Base-by-base conservation (phyloP, 352 stramenopile species). In the Phytophthora parvispora region DNA sequence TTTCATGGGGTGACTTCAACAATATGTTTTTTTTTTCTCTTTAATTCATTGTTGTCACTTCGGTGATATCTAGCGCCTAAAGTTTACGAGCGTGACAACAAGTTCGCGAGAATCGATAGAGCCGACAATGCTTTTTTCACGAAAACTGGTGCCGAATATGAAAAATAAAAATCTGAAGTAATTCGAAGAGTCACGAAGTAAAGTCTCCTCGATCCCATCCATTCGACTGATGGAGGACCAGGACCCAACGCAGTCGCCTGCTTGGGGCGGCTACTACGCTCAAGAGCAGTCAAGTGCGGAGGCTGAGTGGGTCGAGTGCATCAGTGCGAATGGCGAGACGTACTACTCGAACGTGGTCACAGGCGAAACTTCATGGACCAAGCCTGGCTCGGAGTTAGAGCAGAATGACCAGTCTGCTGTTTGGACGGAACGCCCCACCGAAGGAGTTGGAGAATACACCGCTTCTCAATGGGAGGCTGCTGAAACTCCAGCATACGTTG, bases 301-400 rank as follows among this genome's bases (percentile, higher is more conserved):
- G 28, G 24, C 52, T 1, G 28, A 65, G 8, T 91, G 83, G 81
- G 57, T 76, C 4, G 59, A 80, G 58, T 83, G 72, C 53, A 36
- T 58, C n/a, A 86, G 71, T 18, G 77, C 75, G 13, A 67, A 74
- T 43, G 79, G 77, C n/a, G 75, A 87, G 18, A 54, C 28, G 13
- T 90, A 89, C 66, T 87, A 77, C 49, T 74, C 48, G 22, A 83
- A 89, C 47, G 34, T 76, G 1, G 32, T 38, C n/a, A 86, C 72
- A 7, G 77, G 70, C 27, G 83, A 86, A 56, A 86, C 80, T 29
- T 73, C 67, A 25, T 90, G 83, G 83, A 60, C 66, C 13, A 65
- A 76, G 4, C 80, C 79, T 13, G 36, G 20, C 22, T 57, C 40
- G 2, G 53, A 73, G 16, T n/a, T 51, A n/a, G 42, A 71, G 25